phyloP scores from a whole-genome alignment of 352 stramenopile genomes.

The Vaucheria bursata region DNA sequence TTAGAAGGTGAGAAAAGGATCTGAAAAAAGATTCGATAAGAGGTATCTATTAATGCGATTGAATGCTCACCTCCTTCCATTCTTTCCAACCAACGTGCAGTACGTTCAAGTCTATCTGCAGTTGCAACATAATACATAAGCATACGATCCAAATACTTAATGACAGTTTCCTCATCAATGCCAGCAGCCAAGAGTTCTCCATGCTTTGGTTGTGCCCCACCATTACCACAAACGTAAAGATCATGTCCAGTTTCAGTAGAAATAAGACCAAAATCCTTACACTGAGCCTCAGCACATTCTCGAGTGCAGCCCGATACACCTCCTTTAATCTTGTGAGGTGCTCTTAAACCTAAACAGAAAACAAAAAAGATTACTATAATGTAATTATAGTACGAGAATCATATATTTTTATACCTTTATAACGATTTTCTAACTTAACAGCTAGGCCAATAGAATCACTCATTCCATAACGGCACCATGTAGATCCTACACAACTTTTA shows the following conservation, averaged over 20 bases:
- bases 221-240: constrained; percentile 75
- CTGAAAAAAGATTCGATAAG: too few relatives aligned
- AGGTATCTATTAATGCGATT: too few relatives aligned
- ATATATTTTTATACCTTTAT: too few relatives aligned
- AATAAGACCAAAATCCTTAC: constrained; percentile 85
- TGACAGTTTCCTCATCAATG: constrained; percentile 63
- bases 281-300: constrained; percentile 76
- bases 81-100: constrained; percentile 73
- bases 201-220: constrained; percentile 69
- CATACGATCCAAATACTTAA: constrained; percentile 78
- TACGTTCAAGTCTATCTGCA: constrained; percentile 74
- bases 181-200: constrained; percentile 62
- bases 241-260: constrained; percentile 82
- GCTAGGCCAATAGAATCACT: constrained; percentile 80
- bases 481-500: constrained; percentile 81
- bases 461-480: constrained; percentile 78
- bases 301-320: constrained; percentile 74
- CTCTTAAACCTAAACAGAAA: constrained; percentile 55
- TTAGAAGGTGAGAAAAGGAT: too few relatives aligned
- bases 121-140: constrained; percentile 82
- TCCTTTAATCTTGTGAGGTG: constrained; percentile 81
- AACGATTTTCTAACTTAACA: constrained; percentile 77
- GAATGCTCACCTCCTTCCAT: constrained; percentile 60
- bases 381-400: too few relatives aligned
- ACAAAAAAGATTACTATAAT: too few relatives aligned